These are phyloP conservation scores for Phytophthora gonapodyides DNA, from an alignment of 352 stramenopile genomes.

Conservation along the genomic window DNA sequence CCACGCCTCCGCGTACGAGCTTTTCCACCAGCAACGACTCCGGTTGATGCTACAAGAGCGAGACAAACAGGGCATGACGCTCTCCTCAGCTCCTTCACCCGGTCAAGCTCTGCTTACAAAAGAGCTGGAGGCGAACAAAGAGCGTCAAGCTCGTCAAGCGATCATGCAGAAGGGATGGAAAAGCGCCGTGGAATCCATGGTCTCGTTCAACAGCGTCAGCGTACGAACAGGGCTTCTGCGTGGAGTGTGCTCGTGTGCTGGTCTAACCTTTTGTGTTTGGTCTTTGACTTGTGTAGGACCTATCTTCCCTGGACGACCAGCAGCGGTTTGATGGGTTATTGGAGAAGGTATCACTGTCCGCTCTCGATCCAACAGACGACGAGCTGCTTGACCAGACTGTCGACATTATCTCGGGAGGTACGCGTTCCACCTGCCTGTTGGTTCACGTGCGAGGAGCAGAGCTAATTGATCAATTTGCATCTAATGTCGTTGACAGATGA, in stretches of 20 bases:
- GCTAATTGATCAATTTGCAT: conserved; percentile 5
- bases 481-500: conserved; percentile 35
- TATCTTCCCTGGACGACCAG: conserved; percentile 57
- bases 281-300: conserved; percentile 36
- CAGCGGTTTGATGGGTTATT: conserved; percentile 66
- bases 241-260: conserved; percentile 1
- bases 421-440: conserved; percentile 1
- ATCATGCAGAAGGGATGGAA: conserved; percentile 92
- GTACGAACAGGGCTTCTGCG: conserved; percentile 18
- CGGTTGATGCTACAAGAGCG: conserved; percentile 86
- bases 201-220: conserved; percentile 67
- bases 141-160: conserved; percentile 84
- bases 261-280: conserved; percentile 10
- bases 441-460: background rate
- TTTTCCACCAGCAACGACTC: conserved; percentile 87
- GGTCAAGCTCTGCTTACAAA: conserved; percentile 89
- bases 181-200: conserved; percentile 83
- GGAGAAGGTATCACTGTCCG: conserved; percentile 65
- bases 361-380: conserved; percentile 65
- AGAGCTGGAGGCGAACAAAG: conserved; percentile 87
- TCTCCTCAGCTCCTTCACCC: conserved; percentile 78
- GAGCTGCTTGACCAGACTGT: conserved; percentile 55
- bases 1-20: conserved; percentile 82
- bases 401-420: conserved; percentile 54
- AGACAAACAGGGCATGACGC: conserved; percentile 76